A percentile compares a stretch with the other conserved stretches of the same genome.
These are phyloP conservation scores for Rhynchosporium secalis DNA, from an alignment of 2,329 filamentous ascomycete genomes.

Conservation along the genomic window DNA sequence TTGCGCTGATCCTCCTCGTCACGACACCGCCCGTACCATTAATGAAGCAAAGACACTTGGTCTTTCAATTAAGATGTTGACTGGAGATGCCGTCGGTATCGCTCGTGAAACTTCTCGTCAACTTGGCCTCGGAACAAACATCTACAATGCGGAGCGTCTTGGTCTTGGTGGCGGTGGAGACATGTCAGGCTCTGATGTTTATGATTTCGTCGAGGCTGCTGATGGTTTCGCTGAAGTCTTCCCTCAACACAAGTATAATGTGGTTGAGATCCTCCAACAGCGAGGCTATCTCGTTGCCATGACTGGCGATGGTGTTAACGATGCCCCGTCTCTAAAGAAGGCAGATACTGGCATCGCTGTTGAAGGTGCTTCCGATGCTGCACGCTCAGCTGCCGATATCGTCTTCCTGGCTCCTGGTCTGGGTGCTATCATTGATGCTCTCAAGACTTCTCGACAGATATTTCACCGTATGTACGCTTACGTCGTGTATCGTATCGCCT, in stretches of 20 bases:
- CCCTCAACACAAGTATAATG: constrained; percentile 93
- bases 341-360: constrained; percentile 96
- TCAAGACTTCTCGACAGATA: constrained; percentile 91
- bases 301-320: constrained; percentile 96
- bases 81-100: constrained; percentile 91
- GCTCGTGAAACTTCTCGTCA: constrained; percentile 89
- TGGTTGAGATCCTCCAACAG: constrained; percentile 90
- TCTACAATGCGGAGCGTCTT: constrained; percentile 91
- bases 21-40: constrained; percentile 88
- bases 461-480: constrained; percentile 98
- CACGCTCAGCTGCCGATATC: constrained; percentile 87
- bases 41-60: constrained; percentile 85
- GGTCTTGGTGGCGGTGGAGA: constrained; percentile 87
- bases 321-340: constrained; percentile 89
- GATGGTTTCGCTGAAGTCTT: constrained; percentile 95
- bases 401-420: constrained; percentile 91
- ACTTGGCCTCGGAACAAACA: constrained; percentile 87
- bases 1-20: constrained; percentile 85
- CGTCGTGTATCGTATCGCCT: constrained; percentile 90
- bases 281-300: constrained; percentile 93
- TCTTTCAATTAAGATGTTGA: constrained; percentile 94
- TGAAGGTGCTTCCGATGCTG: constrained; percentile 87
- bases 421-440: constrained; percentile 86
- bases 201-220: constrained; percentile 92
- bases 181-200: constrained; percentile 91